Percentiles rank a stretch among this genome's conserved stretches.
phyloP scores from a whole-genome alignment of 192 early-diverging fungal species.

The Coemansia sp. region DNA sequence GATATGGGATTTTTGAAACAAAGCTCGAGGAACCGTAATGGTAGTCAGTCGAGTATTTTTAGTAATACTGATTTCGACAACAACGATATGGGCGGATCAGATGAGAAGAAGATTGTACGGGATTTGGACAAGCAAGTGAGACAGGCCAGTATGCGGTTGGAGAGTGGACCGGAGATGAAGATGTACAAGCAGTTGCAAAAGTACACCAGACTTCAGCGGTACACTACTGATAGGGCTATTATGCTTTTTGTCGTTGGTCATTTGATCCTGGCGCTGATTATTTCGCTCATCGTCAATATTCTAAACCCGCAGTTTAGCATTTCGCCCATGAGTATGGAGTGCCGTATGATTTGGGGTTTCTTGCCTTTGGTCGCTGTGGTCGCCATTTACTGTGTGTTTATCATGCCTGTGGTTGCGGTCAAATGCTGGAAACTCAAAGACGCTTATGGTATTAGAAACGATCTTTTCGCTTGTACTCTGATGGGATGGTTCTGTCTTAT shows the following conservation, averaged over 20 bases:
- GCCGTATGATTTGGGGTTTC: conserved; percentile 40
- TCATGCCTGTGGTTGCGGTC: conserved; percentile 28
- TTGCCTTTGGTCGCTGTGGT: conserved; percentile 18
- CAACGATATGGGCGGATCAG: conserved; percentile 2
- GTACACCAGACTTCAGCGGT: conserved; percentile 42
- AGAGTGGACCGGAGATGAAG: conserved; percentile 18
- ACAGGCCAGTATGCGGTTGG: conserved; percentile 2
- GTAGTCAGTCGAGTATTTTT: conserved; percentile 39
- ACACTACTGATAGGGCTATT: conserved; percentile 18
- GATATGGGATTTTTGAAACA: conserved; percentile 11
- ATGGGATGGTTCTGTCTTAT: conserved; percentile 23
- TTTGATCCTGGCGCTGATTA: conserved; percentile 11
- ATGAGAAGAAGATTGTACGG: conserved; percentile 28
- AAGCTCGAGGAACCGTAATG: conserved; percentile 13
- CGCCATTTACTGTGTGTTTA: conserved; percentile 15
- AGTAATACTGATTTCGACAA: conserved; percentile 35
- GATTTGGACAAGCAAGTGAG: conserved; percentile 13
- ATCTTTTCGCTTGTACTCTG: conserved; percentile 28
- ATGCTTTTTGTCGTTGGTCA: conserved; percentile 19
- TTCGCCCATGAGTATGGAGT: conserved; percentile 26
- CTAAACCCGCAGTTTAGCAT: conserved; percentile 38
- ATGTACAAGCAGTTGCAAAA: conserved; percentile 33
- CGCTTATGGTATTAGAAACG: conserved; percentile 50
- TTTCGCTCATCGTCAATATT: conserved; percentile 46
- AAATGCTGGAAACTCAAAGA: conserved; percentile 44